These are phyloP conservation scores for Osmanthus fragrans DNA, from an alignment of 257 asterid species.

Conservation along the genomic window DNA sequence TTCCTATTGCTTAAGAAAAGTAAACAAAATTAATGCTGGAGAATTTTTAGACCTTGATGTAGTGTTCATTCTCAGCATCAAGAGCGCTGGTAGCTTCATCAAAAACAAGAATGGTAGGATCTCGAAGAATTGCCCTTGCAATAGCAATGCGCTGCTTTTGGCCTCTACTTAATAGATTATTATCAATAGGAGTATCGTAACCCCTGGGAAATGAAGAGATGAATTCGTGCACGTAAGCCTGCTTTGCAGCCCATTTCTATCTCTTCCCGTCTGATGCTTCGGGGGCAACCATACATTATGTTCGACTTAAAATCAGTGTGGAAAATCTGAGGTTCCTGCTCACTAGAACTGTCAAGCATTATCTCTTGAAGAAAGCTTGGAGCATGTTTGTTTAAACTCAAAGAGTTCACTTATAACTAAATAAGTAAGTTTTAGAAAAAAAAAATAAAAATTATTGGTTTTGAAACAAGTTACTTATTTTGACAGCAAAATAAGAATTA, in stretches of 20 bases:
- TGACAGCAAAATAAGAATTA: background rate
- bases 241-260: slow-evolving; percentile 51
- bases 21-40: background rate
- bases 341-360: no score
- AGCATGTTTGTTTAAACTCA: no score
- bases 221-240: slow-evolving; percentile 50
- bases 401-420: background rate
- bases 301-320: slow-evolving; percentile 43
- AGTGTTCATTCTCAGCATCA: slow-evolving; percentile 59
- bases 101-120: slow-evolving; percentile 52
- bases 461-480: background rate
- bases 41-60: slow-evolving; percentile 30
- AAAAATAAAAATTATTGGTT: background rate
- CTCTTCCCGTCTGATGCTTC: slow-evolving; percentile 42
- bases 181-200: slow-evolving; percentile 46
- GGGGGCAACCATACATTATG: slow-evolving; percentile 46
- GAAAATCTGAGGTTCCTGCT: no score
- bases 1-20: background rate
- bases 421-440: background rate
- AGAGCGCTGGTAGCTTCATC: slow-evolving; percentile 77
- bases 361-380: no score
- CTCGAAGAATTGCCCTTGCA: slow-evolving; percentile 65
- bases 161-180: slow-evolving; percentile 59
- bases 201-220: slow-evolving; percentile 54
- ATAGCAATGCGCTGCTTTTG: slow-evolving; percentile 73